These are phyloP conservation scores for Pythium graminicola DNA, from an alignment of 352 stramenopile genomes.

Conservation along the genomic window DNA sequence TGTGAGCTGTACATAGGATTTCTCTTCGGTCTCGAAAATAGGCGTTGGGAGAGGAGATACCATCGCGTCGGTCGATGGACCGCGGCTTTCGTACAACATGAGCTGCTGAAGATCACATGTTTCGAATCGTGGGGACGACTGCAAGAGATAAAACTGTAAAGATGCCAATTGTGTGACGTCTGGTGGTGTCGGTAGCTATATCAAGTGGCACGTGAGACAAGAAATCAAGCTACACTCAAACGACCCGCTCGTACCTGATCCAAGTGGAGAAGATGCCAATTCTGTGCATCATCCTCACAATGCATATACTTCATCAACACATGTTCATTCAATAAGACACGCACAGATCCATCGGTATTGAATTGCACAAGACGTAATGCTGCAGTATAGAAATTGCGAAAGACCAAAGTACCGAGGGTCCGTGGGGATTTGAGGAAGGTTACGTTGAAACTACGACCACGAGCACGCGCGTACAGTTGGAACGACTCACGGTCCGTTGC, in stretches of 20 bases:
- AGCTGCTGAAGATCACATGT: constrained; percentile 49
- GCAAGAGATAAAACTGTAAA: constrained; percentile 48
- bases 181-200: constrained; percentile 17
- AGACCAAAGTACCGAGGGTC: constrained; percentile 32
- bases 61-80: neutral
- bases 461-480: constrained; percentile 22
- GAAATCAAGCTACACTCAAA: neutral
- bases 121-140: constrained; percentile 53
- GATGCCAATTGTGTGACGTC: constrained; percentile 34
- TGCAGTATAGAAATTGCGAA: constrained; percentile 67
- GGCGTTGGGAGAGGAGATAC: neutral
- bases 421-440: constrained; percentile 23
- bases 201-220: neutral
- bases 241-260: constrained; percentile 34
- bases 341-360: constrained; percentile 35
- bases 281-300: constrained; percentile 63
- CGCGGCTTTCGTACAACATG: constrained; percentile 34
- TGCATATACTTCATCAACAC: constrained; percentile 53
- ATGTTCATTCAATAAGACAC: constrained; percentile 33
- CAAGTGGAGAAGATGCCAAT: constrained; percentile 55
- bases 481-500: constrained; percentile 15
- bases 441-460: constrained; percentile 37
- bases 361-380: constrained; percentile 46
- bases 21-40: too few species aligned
- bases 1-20: too few species aligned